Base-by-base conservation (phyloP, 257 asterid genomes). In the Cordia subcordata region DNA sequence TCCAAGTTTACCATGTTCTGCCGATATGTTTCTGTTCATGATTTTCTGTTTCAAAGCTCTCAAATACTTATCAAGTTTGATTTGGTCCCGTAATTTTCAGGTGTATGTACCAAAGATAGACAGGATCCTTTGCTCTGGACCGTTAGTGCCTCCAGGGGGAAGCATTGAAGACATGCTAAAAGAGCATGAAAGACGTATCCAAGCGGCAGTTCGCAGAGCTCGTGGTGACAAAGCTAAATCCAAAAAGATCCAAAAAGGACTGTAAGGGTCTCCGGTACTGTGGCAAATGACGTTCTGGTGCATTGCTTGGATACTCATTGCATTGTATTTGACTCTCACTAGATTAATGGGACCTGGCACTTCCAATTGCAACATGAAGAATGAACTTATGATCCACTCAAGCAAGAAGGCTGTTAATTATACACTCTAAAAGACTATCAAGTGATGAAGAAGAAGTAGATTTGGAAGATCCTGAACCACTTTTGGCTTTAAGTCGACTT, bases 151-250 rank as follows among this genome's bases (percentile, higher is more conserved):
- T 60, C 84, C 83, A 8, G 95, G 93, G 2, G 85, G 82, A 11
- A 81, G 79, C 71, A 77, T 79, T 83, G 95, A 86, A 1, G 92
- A 81, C 68, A 77, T 83, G 92, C 77, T 86, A 27, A 84, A 75
- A 67, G 95, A 86, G 67, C 92, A 86, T 5, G 92, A 86, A 63
- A 70, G 79, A 55, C 92, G 79, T 58, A 81, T 86, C 56, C 92
- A 86, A 72, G 87, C 69, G 40, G 90, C 87, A 0, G 87, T 81
- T 53, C 83, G 93, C 50, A 86, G 78, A 80, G 82, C 90, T 14
- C 78, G 85, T 27, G 57, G 57, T 16, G 79, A 67, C 52, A 83
- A 77, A 63, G 70, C 59, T 23, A 47, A 46, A 64, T 58, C 69
- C 44, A n/a, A 58, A 55, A 42, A 46, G 68, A 60, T 65, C 44